A percentile compares a stretch with the other conserved stretches of the same genome.
Conservation (phyloP, 352 stramenopile species). For the Pythium aphanidermatum region DNA sequence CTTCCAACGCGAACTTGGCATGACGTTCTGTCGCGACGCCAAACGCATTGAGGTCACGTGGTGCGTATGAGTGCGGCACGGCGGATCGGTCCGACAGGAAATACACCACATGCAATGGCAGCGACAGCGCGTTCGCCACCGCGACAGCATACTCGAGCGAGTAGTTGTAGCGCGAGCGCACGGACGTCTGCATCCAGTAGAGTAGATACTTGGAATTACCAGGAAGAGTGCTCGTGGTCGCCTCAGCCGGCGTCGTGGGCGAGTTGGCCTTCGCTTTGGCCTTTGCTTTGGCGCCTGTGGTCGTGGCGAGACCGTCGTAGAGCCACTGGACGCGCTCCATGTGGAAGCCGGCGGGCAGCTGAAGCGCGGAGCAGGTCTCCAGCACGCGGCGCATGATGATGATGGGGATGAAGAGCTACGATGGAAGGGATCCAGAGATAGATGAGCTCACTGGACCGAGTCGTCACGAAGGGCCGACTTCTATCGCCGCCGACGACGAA, state of each 20-base stretch:
- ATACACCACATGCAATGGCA: slow-evolving; percentile 76
- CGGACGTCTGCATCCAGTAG: slow-evolving; percentile 87
- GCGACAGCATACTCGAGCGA: slow-evolving; percentile 71
- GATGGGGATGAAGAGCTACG: background rate
- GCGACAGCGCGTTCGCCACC: slow-evolving; percentile 47
- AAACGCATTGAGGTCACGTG: slow-evolving; percentile 53
- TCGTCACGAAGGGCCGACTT: background rate
- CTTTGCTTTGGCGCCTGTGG: background rate
- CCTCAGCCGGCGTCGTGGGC: background rate
- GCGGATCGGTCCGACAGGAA: slow-evolving; percentile 58
- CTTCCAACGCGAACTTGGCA: slow-evolving; percentile 69
- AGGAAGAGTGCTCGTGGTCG: slow-evolving; percentile 1
- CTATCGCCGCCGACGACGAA: slow-evolving; percentile 6
- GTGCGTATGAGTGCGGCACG: slow-evolving; percentile 7
- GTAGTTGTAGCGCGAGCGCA: slow-evolving; percentile 81
- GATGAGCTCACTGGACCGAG: background rate
- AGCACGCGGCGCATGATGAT: slow-evolving; percentile 38
- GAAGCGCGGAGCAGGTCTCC: slow-evolving; percentile 27
- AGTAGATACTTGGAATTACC: slow-evolving; percentile 36
- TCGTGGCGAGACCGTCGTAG: slow-evolving; percentile 41
- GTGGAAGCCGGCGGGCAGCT: slow-evolving; percentile 56
- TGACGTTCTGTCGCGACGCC: slow-evolving; percentile 64
- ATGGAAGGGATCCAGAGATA: background rate
- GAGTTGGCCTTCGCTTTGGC: background rate
- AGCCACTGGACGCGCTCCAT: slow-evolving; percentile 69